phyloP scores from a whole-genome alignment of 169 alveolate genomes.

The Neospora caninum region DNA sequence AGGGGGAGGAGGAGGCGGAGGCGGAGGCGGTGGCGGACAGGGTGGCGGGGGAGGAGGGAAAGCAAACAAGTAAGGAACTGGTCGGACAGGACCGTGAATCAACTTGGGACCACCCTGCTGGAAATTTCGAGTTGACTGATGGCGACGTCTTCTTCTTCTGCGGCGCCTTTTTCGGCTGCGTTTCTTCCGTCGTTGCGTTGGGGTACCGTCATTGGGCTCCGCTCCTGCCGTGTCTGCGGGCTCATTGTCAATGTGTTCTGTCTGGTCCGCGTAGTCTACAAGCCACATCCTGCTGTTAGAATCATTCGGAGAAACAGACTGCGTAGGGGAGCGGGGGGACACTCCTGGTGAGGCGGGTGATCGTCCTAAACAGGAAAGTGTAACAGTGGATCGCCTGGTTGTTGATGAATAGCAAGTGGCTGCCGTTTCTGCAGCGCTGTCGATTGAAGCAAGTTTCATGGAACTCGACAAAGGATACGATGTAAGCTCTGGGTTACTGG shows the following conservation, averaged over 20 bases:
- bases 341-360: background rate
- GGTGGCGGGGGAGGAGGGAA: background rate
- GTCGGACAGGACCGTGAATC: background rate
- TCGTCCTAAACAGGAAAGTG: background rate
- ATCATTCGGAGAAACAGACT: background rate
- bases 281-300: background rate
- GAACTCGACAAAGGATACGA: background rate
- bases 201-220: background rate
- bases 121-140: too few relatives aligned
- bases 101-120: background rate
- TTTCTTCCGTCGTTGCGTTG: background rate
- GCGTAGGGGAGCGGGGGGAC: background rate
- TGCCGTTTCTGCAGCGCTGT: background rate
- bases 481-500: background rate
- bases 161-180: background rate
- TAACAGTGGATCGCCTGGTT: background rate
- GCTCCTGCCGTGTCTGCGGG: background rate
- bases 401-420: background rate
- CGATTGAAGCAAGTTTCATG: background rate
- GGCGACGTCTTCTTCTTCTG: background rate
- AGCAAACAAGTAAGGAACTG: background rate
- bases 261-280: background rate
- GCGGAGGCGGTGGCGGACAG: background rate
- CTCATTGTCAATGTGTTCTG: background rate
- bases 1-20: constrained; percentile 12